Conservation (phyloP, 1,284 basidiomycete genomes). For the Trichosporon asahii region DNA sequence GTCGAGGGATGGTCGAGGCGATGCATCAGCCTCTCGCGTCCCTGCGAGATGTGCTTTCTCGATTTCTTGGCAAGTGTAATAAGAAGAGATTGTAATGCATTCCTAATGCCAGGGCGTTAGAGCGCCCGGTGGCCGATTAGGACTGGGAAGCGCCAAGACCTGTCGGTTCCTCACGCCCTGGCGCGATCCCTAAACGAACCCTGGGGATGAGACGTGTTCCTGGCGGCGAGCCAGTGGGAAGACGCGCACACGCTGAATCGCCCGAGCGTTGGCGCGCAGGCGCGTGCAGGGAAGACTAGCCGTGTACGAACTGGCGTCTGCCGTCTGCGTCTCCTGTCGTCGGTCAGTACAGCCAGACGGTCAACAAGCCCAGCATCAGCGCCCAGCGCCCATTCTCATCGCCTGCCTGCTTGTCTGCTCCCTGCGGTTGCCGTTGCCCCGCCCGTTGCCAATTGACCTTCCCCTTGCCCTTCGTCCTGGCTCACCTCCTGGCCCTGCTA, state of each 20-base stretch:
- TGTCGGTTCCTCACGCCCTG: not conserved
- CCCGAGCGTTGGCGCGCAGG: not conserved
- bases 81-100: not conserved
- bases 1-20: slow-evolving; percentile 1
- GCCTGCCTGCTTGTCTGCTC: no score
- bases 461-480: not conserved
- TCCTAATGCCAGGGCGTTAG: not conserved
- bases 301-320: not conserved
- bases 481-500: not conserved
- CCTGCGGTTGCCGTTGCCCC: not conserved
- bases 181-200: not conserved
- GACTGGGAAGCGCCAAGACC: not conserved
- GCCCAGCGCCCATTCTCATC: not conserved
- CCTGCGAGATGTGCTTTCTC: not conserved
- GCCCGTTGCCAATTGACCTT: not conserved
- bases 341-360: no score
- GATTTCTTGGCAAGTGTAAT: not conserved
- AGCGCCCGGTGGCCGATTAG: not conserved
- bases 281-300: not conserved
- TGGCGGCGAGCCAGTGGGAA: not conserved
- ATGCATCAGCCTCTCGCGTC: not conserved
- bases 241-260: slow-evolving; percentile 4
- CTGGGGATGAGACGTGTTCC: not conserved
- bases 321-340: not conserved
- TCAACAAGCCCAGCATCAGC: no score